These are phyloP conservation scores for Prunus padus DNA, from an alignment of 306 rosid species.

Conservation along the genomic window DNA sequence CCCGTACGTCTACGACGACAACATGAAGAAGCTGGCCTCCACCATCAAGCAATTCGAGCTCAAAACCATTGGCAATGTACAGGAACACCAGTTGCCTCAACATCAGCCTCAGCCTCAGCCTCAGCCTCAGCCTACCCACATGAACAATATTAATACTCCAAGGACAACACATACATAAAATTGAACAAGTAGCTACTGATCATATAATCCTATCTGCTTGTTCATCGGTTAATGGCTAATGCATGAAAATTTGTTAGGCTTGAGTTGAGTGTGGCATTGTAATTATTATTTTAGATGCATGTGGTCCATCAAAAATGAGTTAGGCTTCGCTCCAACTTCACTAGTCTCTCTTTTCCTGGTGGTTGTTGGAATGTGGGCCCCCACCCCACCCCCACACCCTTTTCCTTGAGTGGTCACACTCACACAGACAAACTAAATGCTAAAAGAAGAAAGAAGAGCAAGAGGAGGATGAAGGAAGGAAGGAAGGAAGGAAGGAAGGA, in stretches of 20 bases:
- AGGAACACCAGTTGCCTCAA: not conserved
- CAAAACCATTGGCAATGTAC: conserved; percentile 18
- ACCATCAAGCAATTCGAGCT: conserved; percentile 35
- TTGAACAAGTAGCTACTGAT: no score
- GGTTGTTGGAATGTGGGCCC: no score
- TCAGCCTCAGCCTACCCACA: not conserved
- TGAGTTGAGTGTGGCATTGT: no score
- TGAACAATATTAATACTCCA: not conserved
- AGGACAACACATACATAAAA: not conserved
- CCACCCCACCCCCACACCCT: no score
- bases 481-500: no score
- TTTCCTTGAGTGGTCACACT: not conserved
- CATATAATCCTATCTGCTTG: no score
- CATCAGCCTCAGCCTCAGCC: not conserved
- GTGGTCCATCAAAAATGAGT: no score
- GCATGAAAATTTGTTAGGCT: no score
- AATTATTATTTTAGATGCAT: no score
- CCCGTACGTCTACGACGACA: conserved; percentile 33
- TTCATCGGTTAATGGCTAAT: no score
- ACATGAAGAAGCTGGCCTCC: conserved; percentile 32
- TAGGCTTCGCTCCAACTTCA: no score
- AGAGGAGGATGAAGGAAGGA: not conserved
- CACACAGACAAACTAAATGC: not conserved
- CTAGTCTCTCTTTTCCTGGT: no score
- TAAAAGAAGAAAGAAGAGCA: not conserved